A percentile compares a stretch with the other conserved stretches of the same genome.
Evolutionary conservation across 305 asterid genomes (phyloP).

Genomic region (Salvia sclarea): DNA sequence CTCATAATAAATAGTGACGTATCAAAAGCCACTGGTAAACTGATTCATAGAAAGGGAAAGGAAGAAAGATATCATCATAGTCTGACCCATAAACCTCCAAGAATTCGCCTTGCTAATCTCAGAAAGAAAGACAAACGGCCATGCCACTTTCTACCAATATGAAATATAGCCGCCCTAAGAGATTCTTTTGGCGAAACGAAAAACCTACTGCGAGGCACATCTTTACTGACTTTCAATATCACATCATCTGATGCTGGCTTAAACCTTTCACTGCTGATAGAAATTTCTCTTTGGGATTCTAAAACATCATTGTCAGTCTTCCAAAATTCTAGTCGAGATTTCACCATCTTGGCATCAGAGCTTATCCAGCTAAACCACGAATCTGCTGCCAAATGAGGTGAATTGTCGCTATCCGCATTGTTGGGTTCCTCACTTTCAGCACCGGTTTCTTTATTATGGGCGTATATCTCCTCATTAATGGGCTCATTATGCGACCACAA

Average conservation of each 20-base stretch:
- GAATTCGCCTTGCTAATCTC: slow-evolving; percentile 72
- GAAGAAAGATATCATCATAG: slow-evolving; percentile 20
- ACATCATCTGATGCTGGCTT: slow-evolving; percentile 48
- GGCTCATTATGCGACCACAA: slow-evolving; percentile 74
- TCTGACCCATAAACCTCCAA: slow-evolving; percentile 96
- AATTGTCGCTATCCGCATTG: slow-evolving; percentile 48
- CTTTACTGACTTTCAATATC: slow-evolving; percentile 51
- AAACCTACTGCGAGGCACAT: slow-evolving; percentile 57
- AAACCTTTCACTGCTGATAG: slow-evolving; percentile 43
- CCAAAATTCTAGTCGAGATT: slow-evolving; percentile 53
- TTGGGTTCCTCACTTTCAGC: slow-evolving; percentile 36
- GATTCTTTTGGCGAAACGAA: slow-evolving; percentile 76
- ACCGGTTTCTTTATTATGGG: slow-evolving; percentile 32
- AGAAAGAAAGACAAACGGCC: slow-evolving; percentile 76
- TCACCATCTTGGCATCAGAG: slow-evolving; percentile 47
- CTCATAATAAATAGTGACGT: slow-evolving; percentile 6
- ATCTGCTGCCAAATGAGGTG: slow-evolving; percentile 40
- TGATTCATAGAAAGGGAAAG: slow-evolving; percentile 28
- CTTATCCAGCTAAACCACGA: slow-evolving; percentile 74
- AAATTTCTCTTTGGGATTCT: slow-evolving; percentile 60
- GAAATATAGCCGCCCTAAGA: slow-evolving; percentile 71
- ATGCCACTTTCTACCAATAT: slow-evolving; percentile 80
- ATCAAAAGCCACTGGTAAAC: slow-evolving; percentile 14
- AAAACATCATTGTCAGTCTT: slow-evolving; percentile 48
- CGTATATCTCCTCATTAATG: slow-evolving; percentile 36